A percentile compares a stretch with the other conserved stretches of the same genome.
Conservation (phyloP, 306 rosid species). For the Quercus suber region DNA sequence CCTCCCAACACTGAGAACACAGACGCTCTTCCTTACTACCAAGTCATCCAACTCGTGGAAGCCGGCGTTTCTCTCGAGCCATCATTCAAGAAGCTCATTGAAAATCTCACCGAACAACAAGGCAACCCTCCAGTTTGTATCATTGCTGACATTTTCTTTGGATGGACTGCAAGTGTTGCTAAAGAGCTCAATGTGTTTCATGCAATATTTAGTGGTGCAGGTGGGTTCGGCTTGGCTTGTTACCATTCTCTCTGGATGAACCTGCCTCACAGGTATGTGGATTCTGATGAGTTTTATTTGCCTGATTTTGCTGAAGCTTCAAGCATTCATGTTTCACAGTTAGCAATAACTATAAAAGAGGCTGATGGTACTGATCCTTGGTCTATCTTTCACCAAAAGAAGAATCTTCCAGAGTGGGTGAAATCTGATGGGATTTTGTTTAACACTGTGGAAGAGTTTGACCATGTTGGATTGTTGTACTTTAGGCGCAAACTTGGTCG, state of each 20-base stretch:
- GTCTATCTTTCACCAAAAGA: conserved; percentile 30
- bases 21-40: conserved; percentile 49
- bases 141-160: conserved; percentile 61
- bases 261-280: conserved; percentile 44
- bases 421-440: conserved; percentile 50
- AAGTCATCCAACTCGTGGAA: conserved; percentile 44
- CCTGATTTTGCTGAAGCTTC: conserved; percentile 62
- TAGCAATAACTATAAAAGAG: conserved; percentile 33
- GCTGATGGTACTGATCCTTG: conserved; percentile 54
- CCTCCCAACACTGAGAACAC: conserved; percentile 63
- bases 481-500: conserved; percentile 24
- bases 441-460: conserved; percentile 51
- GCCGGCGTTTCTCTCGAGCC: conserved; percentile 44
- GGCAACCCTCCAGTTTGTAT: conserved; percentile 29
- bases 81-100: conserved; percentile 33
- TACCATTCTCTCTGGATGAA: conserved; percentile 60
- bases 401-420: conserved; percentile 37
- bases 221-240: conserved; percentile 61
- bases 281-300: conserved; percentile 24
- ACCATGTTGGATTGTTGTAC: conserved; percentile 42
- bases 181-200: conserved; percentile 49
- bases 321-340: conserved; percentile 40
- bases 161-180: conserved; percentile 58
- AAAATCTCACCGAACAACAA: neutral
- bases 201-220: conserved; percentile 33